phyloP scores from a whole-genome alignment of 306 rosid species.

The Cicer arietinum region DNA sequence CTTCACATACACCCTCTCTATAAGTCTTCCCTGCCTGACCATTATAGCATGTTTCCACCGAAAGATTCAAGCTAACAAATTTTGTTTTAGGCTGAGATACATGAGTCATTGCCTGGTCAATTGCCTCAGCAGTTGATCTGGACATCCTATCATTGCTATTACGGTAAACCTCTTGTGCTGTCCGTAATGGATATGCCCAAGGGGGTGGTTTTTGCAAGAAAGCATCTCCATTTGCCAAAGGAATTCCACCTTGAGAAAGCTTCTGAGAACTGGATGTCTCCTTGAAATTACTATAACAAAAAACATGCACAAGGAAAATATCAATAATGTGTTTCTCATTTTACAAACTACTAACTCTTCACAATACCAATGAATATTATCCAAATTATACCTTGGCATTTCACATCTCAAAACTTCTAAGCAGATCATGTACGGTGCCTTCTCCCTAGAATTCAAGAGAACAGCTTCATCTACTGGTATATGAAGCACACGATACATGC shows the following conservation, averaged over 20 bases:
- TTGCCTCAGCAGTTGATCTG: slow-evolving; percentile 93
- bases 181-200: slow-evolving; percentile 98
- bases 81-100: slow-evolving; percentile 70
- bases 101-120: slow-evolving; percentile 98
- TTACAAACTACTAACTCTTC: slow-evolving; percentile 38
- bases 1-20: slow-evolving; percentile 43
- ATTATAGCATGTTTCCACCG: slow-evolving; percentile 57
- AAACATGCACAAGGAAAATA: slow-evolving; percentile 38
- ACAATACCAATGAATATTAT: slow-evolving; percentile 26
- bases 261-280: slow-evolving; percentile 78
- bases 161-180: slow-evolving; percentile 95
- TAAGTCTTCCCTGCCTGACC: slow-evolving; percentile 49
- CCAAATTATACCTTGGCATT: slow-evolving; percentile 73
- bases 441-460: slow-evolving; percentile 98
- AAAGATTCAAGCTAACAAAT: slow-evolving; percentile 66
- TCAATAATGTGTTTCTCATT: slow-evolving; percentile 37
- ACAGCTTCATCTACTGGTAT: slow-evolving; percentile 98
- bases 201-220: slow-evolving; percentile 91
- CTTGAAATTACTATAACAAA: slow-evolving; percentile 72
- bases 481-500: slow-evolving; percentile 90
- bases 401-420: slow-evolving; percentile 92
- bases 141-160: slow-evolving; percentile 99
- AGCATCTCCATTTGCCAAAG: slow-evolving; percentile 97
- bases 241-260: slow-evolving; percentile 97
- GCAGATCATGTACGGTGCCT: slow-evolving; percentile 92